Base-by-base conservation (phyloP, 345 rosid species). In the Hypericum perforatum region DNA sequence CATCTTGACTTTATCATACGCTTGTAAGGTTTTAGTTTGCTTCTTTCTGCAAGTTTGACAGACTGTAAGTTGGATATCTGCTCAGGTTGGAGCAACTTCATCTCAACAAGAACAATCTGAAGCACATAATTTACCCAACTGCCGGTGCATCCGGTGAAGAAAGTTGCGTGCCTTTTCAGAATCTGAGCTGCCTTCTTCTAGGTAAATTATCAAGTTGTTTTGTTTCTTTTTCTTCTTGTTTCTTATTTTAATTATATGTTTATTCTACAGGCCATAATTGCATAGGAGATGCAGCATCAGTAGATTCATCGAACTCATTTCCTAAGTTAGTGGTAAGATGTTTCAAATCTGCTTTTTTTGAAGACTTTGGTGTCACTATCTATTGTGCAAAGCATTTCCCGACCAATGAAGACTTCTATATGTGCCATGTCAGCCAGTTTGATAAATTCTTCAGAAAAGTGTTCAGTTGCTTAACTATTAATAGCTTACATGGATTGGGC, bases 51-150 rank as follows among this genome's bases (percentile, higher is more conserved):
- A 40, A 16, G 36, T 15, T 15, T 43, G 7, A 54, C 43, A 47
- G 43, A 32, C 14, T 37, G 37, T 63, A 32, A 7, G 55, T 49
- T 6, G 50, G 15, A 53, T 63, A 61, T 37, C 5, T 57, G 40
- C 52, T 57, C 82, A 92, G 98, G 66, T 83, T 92, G 81, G 84
- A 81, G 80, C 83, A 78, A 70, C 89, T 92, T 56, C 76, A 88
- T 63, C 66, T 88, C 78, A 88, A 78, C 75, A 88, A 80, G 64
- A 92, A 92, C 78, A 78, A 76, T 47, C 71, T 92, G 74, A 60
- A 78, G 51, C 55, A 0, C 44, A 70, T 88, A 55, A 74, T 57
- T 71, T 71, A 72, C 74, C 88, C 85, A 61, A 73, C 59, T 44
- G 54, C 52, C 46, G 58, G 50, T 55, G 78, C 70, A 44, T 69